Percentiles rank a stretch among this genome's conserved stretches.
Evolutionary conservation across 306 rosid species (phyloP).

Genomic region (Psophocarpus tetragonolobus): DNA sequence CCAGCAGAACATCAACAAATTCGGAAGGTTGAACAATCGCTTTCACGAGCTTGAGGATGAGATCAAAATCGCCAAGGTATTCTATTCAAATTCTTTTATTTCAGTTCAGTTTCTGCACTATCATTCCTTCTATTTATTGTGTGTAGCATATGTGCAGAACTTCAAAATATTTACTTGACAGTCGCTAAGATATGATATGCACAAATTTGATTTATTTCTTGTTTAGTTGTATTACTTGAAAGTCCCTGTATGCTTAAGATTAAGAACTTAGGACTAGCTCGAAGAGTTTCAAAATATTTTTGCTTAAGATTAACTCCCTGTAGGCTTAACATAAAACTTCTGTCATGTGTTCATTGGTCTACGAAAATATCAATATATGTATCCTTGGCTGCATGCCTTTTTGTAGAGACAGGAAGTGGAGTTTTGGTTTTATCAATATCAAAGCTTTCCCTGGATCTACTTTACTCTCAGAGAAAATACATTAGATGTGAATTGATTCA

Average conservation of each 20-base stretch:
- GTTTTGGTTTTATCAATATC: background rate
- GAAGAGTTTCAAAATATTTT: no score
- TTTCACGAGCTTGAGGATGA: constrained; percentile 94
- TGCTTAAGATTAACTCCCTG: no score
- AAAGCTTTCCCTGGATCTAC: background rate
- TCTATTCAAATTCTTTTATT: background rate
- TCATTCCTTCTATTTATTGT: background rate
- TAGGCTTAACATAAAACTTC: no score
- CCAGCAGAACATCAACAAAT: constrained; percentile 84
- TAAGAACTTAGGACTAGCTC: background rate
- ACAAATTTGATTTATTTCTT: background rate
- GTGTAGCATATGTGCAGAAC: background rate
- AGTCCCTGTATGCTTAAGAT: background rate
- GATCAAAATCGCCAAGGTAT: constrained; percentile 75
- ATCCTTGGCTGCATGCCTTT: background rate
- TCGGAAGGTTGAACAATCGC: constrained; percentile 87
- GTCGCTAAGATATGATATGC: no score
- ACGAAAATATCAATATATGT: background rate
- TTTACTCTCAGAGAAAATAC: no score
- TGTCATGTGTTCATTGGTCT: background rate
- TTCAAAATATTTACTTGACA: no score
- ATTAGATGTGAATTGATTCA: background rate
- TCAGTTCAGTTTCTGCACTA: background rate
- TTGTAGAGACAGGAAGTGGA: background rate
- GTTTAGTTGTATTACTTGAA: background rate